These are phyloP conservation scores for Pichia sp. DNA, from an alignment of 1,139 yeast species.

Conservation along the genomic window DNA sequence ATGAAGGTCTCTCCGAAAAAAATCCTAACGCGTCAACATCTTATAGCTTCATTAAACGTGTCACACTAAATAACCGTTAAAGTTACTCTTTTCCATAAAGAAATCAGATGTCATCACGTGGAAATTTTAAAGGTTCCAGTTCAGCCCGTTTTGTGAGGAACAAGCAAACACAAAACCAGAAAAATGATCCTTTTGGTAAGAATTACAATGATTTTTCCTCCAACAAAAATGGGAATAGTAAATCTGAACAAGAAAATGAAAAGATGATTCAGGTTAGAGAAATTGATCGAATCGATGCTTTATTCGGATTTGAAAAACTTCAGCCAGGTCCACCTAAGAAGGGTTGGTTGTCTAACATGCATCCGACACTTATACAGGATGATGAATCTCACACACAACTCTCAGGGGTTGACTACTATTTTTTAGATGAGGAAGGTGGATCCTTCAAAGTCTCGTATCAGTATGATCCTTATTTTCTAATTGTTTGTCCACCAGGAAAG, in stretches of 20 bases:
- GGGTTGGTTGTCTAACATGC: slow-evolving; percentile 93
- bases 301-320: slow-evolving; percentile 79
- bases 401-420: slow-evolving; percentile 91
- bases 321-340: slow-evolving; percentile 64
- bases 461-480: slow-evolving; percentile 81
- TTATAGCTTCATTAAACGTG: no score
- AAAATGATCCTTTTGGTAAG: slow-evolving; percentile 4
- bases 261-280: slow-evolving; percentile 41
- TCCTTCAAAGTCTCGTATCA: slow-evolving; percentile 79
- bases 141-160: slow-evolving; percentile 53
- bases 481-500: slow-evolving; percentile 57
- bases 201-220: slow-evolving; percentile 18
- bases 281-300: slow-evolving; percentile 57
- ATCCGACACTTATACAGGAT: slow-evolving; percentile 50
- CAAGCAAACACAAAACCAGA: slow-evolving; percentile 9
- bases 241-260: slow-evolving; percentile 6
- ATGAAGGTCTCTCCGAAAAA: no score
- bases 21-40: no score
- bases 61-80: no score
- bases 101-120: slow-evolving; percentile 11
- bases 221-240: slow-evolving; percentile 4
- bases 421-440: slow-evolving; percentile 97
- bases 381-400: slow-evolving; percentile 53
- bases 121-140: slow-evolving; percentile 42
- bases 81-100: no score